Evolutionary conservation across 2,329 filamentous ascomycete species (phyloP).

Genomic region (Talaromyces sp.): DNA sequence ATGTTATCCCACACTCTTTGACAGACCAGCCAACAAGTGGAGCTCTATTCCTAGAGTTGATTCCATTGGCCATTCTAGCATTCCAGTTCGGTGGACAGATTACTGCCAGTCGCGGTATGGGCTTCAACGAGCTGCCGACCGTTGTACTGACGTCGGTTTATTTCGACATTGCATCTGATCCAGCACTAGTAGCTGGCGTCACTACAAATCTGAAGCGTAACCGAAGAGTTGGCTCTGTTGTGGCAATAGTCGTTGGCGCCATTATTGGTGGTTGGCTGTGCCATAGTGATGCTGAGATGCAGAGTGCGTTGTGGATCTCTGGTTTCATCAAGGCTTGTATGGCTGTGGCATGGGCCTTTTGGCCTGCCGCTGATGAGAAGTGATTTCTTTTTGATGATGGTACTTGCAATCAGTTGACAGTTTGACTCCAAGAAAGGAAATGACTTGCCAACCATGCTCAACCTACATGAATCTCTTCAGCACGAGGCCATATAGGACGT

Average conservation of each 20-base stretch:
- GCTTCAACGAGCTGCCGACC: conserved; percentile 45
- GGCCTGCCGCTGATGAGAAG: conserved; percentile 25
- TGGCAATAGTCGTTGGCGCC: conserved; percentile 39
- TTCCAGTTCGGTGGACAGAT: conserved; percentile 47
- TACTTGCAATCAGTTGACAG: neutral
- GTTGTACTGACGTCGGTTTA: conserved; percentile 47
- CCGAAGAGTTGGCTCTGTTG: conserved; percentile 37
- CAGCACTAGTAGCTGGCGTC: conserved; percentile 32
- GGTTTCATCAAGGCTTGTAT: conserved; percentile 40
- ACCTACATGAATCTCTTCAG: neutral
- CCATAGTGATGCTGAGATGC: conserved; percentile 40
- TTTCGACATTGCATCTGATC: conserved; percentile 45
- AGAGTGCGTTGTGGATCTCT: conserved; percentile 42
- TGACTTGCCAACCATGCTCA: neutral
- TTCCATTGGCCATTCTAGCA: conserved; percentile 42
- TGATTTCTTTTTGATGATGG: neutral
- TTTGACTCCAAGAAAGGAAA: neutral
- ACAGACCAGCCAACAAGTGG: conserved; percentile 24
- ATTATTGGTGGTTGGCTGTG: conserved; percentile 44
- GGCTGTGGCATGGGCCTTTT: conserved; percentile 37
- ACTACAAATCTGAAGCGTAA: conserved; percentile 39
- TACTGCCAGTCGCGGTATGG: conserved; percentile 40
- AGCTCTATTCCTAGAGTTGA: conserved; percentile 37
- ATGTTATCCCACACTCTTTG: conserved; percentile 36
- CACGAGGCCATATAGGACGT: neutral